phyloP scores from a whole-genome alignment of 768 basidiomycete species.

The Xerocomus brunneocitrinus region DNA sequence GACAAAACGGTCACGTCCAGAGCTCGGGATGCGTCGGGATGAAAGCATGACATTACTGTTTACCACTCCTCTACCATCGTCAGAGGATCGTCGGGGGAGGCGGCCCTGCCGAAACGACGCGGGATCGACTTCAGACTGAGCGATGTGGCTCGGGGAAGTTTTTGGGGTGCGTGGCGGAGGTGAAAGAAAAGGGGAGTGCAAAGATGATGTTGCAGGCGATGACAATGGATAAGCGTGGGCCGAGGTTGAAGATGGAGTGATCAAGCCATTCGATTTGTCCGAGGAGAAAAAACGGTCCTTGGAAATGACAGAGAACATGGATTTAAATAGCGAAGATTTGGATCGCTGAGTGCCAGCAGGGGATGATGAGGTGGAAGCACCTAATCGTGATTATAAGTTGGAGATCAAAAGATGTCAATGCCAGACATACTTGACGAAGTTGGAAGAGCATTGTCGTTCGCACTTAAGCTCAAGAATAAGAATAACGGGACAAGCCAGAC shows the following conservation, averaged over 20 bases:
- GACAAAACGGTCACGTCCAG: constrained; percentile 1
- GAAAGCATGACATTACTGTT: constrained; percentile 21
- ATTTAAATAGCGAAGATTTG: constrained; percentile 66
- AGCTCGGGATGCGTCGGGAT: constrained; percentile 15
- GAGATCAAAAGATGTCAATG: neutral
- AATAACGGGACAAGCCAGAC: constrained; percentile 92
- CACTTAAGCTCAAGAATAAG: constrained; percentile 91
- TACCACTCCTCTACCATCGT: constrained; percentile 2
- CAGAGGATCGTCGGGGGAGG: constrained; percentile 35
- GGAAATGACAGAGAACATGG: constrained; percentile 47
- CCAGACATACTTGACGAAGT: constrained; percentile 46
- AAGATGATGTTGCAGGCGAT: constrained; percentile 26
- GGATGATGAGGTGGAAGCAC: constrained; percentile 17
- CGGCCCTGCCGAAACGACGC: constrained; percentile 33
- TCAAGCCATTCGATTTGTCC: constrained; percentile 60
- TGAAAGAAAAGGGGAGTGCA: constrained; percentile 19
- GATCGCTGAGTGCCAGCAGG: constrained; percentile 35
- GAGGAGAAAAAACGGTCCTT: constrained; percentile 41
- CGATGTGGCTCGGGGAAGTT: neutral
- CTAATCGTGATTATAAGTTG: constrained; percentile 4
- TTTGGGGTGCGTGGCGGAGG: constrained; percentile 26
- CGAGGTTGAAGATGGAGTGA: constrained; percentile 44
- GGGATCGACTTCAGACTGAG: constrained; percentile 34
- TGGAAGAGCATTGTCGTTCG: constrained; percentile 95
- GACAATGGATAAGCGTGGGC: constrained; percentile 18